These are phyloP conservation scores for Phytophthora capsici DNA, from an alignment of 352 stramenopile species.

Conservation along the genomic window DNA sequence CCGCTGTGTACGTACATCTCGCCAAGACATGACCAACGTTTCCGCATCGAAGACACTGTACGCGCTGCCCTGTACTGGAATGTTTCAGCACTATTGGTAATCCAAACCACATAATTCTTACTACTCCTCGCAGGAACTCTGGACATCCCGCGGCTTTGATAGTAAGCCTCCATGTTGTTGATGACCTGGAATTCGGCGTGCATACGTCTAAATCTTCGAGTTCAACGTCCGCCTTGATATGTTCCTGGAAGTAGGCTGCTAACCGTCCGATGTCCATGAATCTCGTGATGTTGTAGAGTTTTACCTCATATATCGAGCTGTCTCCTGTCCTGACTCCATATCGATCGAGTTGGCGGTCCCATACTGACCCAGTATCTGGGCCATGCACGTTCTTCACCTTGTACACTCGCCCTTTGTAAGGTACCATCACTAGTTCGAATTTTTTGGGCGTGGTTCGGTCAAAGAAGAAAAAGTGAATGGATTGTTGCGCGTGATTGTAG, in stretches of 20 bases:
- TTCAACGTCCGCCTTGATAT: background rate
- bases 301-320: too few species aligned
- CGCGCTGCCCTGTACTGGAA: background rate
- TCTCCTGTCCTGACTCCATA: background rate
- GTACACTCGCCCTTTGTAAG: background rate
- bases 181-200: background rate
- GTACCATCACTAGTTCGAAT: background rate
- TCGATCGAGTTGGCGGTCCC: background rate
- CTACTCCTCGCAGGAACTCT: background rate
- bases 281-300: background rate
- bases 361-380: background rate
- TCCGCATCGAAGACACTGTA: background rate
- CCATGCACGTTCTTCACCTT: background rate
- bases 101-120: background rate
- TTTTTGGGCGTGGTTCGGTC: background rate
- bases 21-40: background rate
- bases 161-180: background rate
- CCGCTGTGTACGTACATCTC: background rate
- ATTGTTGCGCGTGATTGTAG: slow-evolving; percentile 1
- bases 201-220: background rate
- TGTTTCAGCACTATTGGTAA: background rate
- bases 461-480: slow-evolving; percentile 11
- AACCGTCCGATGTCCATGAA: background rate
- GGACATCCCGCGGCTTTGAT: slow-evolving; percentile 1
- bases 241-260: background rate